Evolutionary conservation across 2,329 filamentous ascomycete species (phyloP), one percentile per base, ranked within the genome.

Genomic region (Colletotrichum tanaceti): DNA sequence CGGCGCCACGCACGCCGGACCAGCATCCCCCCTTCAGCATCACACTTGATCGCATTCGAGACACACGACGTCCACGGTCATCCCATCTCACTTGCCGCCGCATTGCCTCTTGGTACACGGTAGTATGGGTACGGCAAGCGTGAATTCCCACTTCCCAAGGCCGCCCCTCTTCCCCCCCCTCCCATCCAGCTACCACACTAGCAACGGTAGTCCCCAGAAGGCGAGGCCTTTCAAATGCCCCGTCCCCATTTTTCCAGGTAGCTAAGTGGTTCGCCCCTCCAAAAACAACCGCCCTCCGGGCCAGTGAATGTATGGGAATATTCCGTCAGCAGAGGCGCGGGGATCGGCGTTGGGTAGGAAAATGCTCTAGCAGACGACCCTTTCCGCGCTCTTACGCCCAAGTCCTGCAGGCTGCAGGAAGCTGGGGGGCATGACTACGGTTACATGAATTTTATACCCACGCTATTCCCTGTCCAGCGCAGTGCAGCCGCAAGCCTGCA

Each of bases 401-500:
- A 50, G 35, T 32, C 35, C 62, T 68, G 65, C 50, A 60, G 61
- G 46, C 62, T 68, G 65, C 50, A 60, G 61, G 46, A 65, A 61
- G 49, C 60, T 54, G 65, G 60, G 65, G 55, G 35, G 47, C 22
- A 65, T 68, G 65, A 68, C 65, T 65, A 47, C 61, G 65, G 60
- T 58, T 68, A 24, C 60, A 39, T 62, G 50, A 57, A 55, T 35
- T 44, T 18, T 13, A 47, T 59, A 50, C 54, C 61, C 54, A 68
- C 54, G 63, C 66, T 69, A 69, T 61, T 66, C 66, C 66, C 49
- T 66, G 63, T 61, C 44, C 63, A 38, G 66, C 43, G 20, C 62
- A 66, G 50, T 53, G 57, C 66, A 69, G 62, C 63, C 66, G 66
- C 55, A 39, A 66, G 66, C 67, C 64, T 63, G 67, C 67, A 70